A percentile compares a stretch with the other conserved stretches of the same genome.
These are phyloP conservation scores for Mycena pura DNA, from an alignment of 768 basidiomycete species.

Conservation along the genomic window DNA sequence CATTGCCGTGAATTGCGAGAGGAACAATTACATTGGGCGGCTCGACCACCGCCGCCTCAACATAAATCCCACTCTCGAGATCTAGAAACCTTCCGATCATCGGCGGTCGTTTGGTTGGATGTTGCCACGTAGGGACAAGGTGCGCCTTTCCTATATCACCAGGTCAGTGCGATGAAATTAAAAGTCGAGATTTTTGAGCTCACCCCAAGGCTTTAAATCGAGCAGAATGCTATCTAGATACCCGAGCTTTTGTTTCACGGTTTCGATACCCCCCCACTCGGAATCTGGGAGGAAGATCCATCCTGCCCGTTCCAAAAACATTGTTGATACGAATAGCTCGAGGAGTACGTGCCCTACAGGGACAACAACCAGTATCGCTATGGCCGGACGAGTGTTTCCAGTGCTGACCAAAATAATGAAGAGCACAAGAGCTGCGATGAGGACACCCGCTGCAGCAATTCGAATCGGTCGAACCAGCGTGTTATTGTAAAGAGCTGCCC, in stretches of 20 bases:
- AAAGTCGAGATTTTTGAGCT: background rate
- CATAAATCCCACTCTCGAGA: background rate
- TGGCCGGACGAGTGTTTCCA: background rate
- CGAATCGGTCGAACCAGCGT: background rate
- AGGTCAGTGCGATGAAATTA: background rate
- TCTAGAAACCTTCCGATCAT: background rate
- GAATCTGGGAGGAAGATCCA: background rate
- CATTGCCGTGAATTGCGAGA: constrained; percentile 3
- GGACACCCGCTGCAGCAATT: background rate
- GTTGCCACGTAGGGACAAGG: background rate
- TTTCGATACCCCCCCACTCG: background rate
- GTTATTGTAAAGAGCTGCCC: constrained; percentile 6
- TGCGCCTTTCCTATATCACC: background rate
- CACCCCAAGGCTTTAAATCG: background rate
- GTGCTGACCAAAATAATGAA: background rate
- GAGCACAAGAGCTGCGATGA: background rate
- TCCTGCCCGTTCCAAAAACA: background rate
- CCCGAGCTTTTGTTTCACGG: background rate
- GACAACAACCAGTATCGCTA: background rate
- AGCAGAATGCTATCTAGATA: background rate
- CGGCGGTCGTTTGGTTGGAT: background rate
- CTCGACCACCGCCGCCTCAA: background rate
- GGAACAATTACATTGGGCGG: background rate
- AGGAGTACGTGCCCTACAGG: background rate
- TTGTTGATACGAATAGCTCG: background rate